A percentile compares a stretch with the other conserved stretches of the same genome.
These are phyloP conservation scores for Tulasnella sp. DNA, from an alignment of 768 basidiomycete species.

Conservation along the genomic window DNA sequence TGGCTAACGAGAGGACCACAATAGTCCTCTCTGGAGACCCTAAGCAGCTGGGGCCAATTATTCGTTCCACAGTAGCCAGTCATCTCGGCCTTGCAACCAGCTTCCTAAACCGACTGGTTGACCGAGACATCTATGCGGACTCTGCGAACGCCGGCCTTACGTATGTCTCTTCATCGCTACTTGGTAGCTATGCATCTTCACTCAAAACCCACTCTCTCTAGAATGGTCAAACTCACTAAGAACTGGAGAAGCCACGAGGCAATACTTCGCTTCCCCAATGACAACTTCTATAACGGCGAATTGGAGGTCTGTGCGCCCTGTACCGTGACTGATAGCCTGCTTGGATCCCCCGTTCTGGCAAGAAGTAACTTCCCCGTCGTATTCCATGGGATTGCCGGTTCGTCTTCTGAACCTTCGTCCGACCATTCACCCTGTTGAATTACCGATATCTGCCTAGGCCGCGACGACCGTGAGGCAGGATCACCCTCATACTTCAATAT, in stretches of 20 bases:
- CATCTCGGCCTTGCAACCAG: slow-evolving; percentile 56
- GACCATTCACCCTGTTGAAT: not conserved
- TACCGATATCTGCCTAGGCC: slow-evolving; percentile 3
- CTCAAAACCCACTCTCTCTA: slow-evolving; percentile 32
- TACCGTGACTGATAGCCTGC: slow-evolving; percentile 21
- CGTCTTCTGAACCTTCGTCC: not conserved
- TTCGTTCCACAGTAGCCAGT: slow-evolving; percentile 54
- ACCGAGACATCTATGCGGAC: slow-evolving; percentile 37
- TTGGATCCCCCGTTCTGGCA: slow-evolving; percentile 41
- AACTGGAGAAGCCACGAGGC: slow-evolving; percentile 63
- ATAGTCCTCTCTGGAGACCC: slow-evolving; percentile 65
- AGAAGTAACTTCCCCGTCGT: slow-evolving; percentile 54
- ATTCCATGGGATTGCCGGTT: slow-evolving; percentile 57
- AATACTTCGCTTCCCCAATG: slow-evolving; percentile 60
- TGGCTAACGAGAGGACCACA: slow-evolving; percentile 52
- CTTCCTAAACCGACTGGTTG: slow-evolving; percentile 59
- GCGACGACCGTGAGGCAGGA: slow-evolving; percentile 58
- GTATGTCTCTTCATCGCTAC: slow-evolving; percentile 21
- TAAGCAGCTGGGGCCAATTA: slow-evolving; percentile 66
- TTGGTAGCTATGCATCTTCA: not conserved
- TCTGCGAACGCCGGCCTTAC: slow-evolving; percentile 28
- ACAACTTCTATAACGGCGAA: slow-evolving; percentile 54
- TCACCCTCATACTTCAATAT: slow-evolving; percentile 73
- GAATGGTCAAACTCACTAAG: slow-evolving; percentile 58
- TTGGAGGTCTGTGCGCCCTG: slow-evolving; percentile 47